Base-by-base conservation (phyloP, 2,329 filamentous ascomycete species). In the Elsinoe australis region DNA sequence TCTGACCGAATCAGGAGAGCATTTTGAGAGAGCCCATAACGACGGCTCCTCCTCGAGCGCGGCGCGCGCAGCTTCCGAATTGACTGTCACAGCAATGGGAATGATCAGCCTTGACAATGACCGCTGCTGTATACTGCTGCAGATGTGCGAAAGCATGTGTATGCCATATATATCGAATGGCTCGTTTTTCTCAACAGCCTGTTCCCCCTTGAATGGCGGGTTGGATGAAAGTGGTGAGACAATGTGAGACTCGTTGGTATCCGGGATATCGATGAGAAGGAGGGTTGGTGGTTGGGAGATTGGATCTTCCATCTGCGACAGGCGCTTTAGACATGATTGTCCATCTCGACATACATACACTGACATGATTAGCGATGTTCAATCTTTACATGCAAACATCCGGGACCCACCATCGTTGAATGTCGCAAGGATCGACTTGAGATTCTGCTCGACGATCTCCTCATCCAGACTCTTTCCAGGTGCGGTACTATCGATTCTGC, bases 101-200 rank as follows among this genome's bases (percentile, higher is more conserved):
- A 69, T 60, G 29, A 69, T 58, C 8, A 69, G 56, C 45, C 61
- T 66, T 10, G 67, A 65, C 31, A 67, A 59, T 44, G 63, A 64
- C 28, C 59, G 60, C 5, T 64, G 63, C 26, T 67, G 64, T 15
- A 69, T 67, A 51, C 68, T 64, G 7, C 67, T 65, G 1, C 65
- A 63, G 3, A 69, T 56, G 53, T 68, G 66, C 10, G 58, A 60
- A 22, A 69, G 63, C 17, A 69, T 56, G 51, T 67, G 66, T 55
- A 67, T 65, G 45, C 66, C 66, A 42, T 69, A 69, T 9, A 68
- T 61, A 51, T 68, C 67, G 21, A 65, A 62, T 2, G 61, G 65
- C 52, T 68, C 66, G 52, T 51, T 53, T 35, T 47, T 49, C 36
- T 54, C 15, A 2, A 53, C 52, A 12, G 61, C 55, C 9, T 55